These are phyloP conservation scores for Rhodomyrtus tomentosa DNA, from an alignment of 345 rosid genomes.

Conservation along the genomic window DNA sequence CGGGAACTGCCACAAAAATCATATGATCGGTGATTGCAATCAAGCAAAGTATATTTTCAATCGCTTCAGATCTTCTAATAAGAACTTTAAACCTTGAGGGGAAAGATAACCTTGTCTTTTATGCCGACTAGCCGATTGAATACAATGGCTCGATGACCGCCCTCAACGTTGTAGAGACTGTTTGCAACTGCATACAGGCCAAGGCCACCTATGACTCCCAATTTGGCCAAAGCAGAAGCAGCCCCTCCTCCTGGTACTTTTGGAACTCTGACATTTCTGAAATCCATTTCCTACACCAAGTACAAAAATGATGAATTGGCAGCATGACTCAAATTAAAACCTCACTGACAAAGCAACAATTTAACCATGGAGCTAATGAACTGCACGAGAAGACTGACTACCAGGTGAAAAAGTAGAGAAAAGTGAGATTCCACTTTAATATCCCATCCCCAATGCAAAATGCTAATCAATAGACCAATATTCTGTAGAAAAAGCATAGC, in stretches of 20 bases:
- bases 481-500: not conserved
- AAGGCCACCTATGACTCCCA: conserved; percentile 56
- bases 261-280: conserved; percentile 54
- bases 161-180: conserved; percentile 62
- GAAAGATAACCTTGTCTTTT: not conserved
- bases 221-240: conserved; percentile 39
- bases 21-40: not conserved
- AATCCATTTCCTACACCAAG: conserved; percentile 11
- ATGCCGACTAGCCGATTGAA: conserved; percentile 46
- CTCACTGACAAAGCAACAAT: not conserved
- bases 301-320: not conserved
- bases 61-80: not conserved
- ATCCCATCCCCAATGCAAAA: not conserved
- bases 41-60: not conserved
- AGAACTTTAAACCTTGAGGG: not conserved
- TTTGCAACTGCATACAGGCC: conserved; percentile 50
- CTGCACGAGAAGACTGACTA: not conserved
- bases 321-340: not conserved
- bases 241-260: conserved; percentile 70
- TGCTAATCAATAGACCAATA: not conserved
- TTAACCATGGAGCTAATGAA: not conserved
- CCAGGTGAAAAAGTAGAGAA: not conserved
- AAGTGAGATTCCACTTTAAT: not conserved
- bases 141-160: conserved; percentile 58
- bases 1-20: not conserved